Conservation (phyloP, 805 yeast genomes). For the Huiozyma naganishii region DNA sequence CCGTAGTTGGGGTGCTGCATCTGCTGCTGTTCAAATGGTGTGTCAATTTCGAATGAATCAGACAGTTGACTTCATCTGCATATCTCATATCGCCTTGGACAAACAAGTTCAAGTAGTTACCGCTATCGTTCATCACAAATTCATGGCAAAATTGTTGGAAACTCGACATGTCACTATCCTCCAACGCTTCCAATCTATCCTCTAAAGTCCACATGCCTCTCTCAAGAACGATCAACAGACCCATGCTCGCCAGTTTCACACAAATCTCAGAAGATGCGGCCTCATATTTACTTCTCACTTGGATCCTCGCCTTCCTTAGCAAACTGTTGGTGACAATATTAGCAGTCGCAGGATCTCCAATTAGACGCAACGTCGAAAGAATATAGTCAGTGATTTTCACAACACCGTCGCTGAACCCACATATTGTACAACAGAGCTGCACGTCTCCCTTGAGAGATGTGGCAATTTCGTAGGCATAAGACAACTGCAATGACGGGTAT, state of each 20-base stretch:
- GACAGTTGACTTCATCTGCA: constrained; percentile 17
- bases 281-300: constrained; percentile 38
- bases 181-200: constrained; percentile 46
- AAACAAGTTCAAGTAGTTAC: constrained; percentile 33
- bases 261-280: constrained; percentile 35
- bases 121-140: constrained; percentile 16
- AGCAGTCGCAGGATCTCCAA: constrained; percentile 5
- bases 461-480: constrained; percentile 45
- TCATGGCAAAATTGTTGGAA: constrained; percentile 24
- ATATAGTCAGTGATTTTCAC: constrained; percentile 28
- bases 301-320: constrained; percentile 38
- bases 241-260: constrained; percentile 38
- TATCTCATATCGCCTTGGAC: constrained; percentile 40
- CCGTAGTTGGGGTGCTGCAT: not conserved
- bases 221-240: constrained; percentile 43
- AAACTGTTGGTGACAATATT: constrained; percentile 22
- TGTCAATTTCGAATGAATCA: constrained; percentile 19
- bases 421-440: constrained; percentile 39
- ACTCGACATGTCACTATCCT: constrained; percentile 32
- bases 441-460: constrained; percentile 47
- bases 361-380: constrained; percentile 20
- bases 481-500: constrained; percentile 45
- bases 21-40: constrained; percentile 14
- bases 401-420: constrained; percentile 41
- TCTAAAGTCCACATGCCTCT: constrained; percentile 44